phyloP scores from a whole-genome alignment of 768 basidiomycete genomes.

The Amanita exitialis region DNA sequence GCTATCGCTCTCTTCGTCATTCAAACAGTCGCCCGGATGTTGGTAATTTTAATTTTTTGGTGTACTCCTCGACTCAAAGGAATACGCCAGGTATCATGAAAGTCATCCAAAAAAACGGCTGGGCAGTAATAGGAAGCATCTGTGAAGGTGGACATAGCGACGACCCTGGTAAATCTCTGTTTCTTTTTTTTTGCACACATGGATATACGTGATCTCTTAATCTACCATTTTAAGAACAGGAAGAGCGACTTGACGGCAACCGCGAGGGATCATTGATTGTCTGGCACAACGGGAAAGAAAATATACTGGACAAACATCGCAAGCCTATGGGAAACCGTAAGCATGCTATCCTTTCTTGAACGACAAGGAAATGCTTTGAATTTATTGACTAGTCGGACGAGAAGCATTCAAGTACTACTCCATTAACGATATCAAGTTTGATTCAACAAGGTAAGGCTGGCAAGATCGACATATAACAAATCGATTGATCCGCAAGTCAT shows the following conservation, averaged over 20 bases:
- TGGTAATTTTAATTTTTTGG: conserved; percentile 10
- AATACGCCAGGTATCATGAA: conserved; percentile 34
- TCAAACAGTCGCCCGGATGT: conserved; percentile 38
- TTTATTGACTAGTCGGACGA: conserved; percentile 15
- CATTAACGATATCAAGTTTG: conserved; percentile 46
- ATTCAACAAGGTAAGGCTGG: conserved; percentile 32
- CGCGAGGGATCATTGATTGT: conserved; percentile 35
- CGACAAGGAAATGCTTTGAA: neutral
- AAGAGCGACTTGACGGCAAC: conserved; percentile 28
- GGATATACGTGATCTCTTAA: neutral
- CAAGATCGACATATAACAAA: neutral
- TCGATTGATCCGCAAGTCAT: neutral
- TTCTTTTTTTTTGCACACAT: conserved; percentile 6
- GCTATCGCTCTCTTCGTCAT: conserved; percentile 17
- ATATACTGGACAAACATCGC: conserved; percentile 14
- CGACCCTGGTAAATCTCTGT: conserved; percentile 14
- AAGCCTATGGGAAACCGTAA: conserved; percentile 6
- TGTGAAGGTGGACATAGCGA: conserved; percentile 36
- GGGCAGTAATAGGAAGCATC: conserved; percentile 34
- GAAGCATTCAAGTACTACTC: conserved; percentile 30
- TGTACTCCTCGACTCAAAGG: neutral
- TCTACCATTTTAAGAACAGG: conserved; percentile 12
- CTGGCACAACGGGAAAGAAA: conserved; percentile 17
- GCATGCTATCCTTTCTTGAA: neutral
- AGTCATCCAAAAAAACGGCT: conserved; percentile 34